These are phyloP conservation scores for Leucosporidium yakuticum DNA, from an alignment of 768 basidiomycete genomes.

Conservation along the genomic window DNA sequence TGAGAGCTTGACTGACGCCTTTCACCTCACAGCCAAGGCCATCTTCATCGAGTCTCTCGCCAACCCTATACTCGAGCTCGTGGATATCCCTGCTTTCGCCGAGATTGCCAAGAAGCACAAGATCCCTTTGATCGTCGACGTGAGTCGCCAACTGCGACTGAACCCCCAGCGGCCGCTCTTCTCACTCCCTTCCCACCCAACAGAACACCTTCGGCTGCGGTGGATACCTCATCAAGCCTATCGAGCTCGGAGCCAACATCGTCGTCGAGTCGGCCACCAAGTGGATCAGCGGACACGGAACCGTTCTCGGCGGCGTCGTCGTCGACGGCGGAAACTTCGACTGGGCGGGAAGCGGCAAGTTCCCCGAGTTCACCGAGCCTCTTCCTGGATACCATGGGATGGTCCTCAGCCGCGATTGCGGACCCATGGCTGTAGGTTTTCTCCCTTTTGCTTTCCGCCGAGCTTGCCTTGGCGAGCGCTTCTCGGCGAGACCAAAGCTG, in stretches of 20 bases:
- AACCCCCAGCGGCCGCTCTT: no score
- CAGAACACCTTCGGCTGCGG: slow-evolving; percentile 26
- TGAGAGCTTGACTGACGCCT: neutral
- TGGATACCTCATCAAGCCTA: slow-evolving; percentile 61
- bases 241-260: slow-evolving; percentile 71
- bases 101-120: neutral
- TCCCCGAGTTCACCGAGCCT: slow-evolving; percentile 64
- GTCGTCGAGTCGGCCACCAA: slow-evolving; percentile 75
- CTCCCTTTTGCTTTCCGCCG: slow-evolving; percentile 52
- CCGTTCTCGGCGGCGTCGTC: slow-evolving; percentile 69
- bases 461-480: slow-evolving; percentile 43
- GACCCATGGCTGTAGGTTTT: no score
- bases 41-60: slow-evolving; percentile 62
- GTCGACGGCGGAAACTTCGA: slow-evolving; percentile 74
- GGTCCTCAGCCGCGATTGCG: no score
- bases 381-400: slow-evolving; percentile 66
- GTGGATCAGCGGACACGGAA: slow-evolving; percentile 62
- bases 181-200: neutral
- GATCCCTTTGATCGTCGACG: neutral
- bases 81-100: neutral
- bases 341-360: slow-evolving; percentile 51
- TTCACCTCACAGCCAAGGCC: neutral
- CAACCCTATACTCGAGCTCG: slow-evolving; percentile 57
- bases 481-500: no score
- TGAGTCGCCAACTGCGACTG: no score